Base-by-base conservation (phyloP, 208 protist species). In the Endotrypanum monterogeii region DNA sequence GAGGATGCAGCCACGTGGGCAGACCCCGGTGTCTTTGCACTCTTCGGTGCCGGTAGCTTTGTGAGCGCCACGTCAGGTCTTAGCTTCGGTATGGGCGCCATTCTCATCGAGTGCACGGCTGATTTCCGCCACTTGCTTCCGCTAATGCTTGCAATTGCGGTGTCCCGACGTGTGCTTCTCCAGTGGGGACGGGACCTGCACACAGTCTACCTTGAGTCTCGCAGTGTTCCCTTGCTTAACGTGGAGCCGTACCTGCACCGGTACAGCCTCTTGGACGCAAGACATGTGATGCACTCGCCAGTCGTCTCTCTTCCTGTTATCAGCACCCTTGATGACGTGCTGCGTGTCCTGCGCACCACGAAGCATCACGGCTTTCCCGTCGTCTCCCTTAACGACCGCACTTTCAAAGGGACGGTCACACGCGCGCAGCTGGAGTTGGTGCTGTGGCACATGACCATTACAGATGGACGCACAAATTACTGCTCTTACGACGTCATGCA, bases 1-100 rank as follows among this genome's bases (percentile, higher is more conserved):
- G 8, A 4, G 8, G 7, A 57, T 2, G 71, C 76, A 3, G 28
- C 78, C 4, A 63, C 76, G n/a, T 90, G 86, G 86, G 80, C 81
- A 7, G 86, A 90, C 73, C 83, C 83, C 8, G 83, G 83, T 8
- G 78, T 82, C 28, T 90, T 86, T 69, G 86, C 86, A 9, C 79
- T 90, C 56, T 81, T 90, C 67, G 86, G 86, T 25, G 86, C 86
- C n/a, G 86, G 83, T 30, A 83, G 86, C 73, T 90, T 90, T 56
- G 35, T 90, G 46, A 79, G 81, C 52, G 83, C 79, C 28, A 83
- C 74, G 25, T 82, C 83, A 8, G 83, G 86, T 0, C 74, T 90
- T 23, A 88, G 83, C 46, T 90, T 88, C 52, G 77, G 83, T 41
- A 69, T 88, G 0, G 83, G 79, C 5, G 79, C 68, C 11, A 80